These are phyloP conservation scores for Jaltomata sinuosa DNA, from an alignment of 257 asterid genomes.

Conservation along the genomic window DNA sequence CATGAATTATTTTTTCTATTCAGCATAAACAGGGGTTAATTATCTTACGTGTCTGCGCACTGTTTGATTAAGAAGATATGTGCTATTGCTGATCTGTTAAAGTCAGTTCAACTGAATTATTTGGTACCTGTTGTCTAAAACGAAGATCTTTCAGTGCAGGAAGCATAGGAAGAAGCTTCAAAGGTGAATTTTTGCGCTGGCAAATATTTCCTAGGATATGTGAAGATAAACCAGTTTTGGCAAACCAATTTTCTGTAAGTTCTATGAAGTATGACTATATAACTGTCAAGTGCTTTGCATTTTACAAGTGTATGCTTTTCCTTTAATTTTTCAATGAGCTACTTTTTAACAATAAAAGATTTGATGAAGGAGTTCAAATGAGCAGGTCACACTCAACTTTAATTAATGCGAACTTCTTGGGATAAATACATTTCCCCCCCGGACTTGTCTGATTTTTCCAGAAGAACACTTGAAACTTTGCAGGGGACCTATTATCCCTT, in stretches of 20 bases:
- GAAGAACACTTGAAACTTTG: not conserved
- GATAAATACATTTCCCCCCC: not conserved
- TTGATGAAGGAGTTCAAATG: not conserved
- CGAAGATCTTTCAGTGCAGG: constrained; percentile 62
- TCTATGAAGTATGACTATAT: not conserved
- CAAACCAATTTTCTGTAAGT: constrained; percentile 96
- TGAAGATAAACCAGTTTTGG: constrained; percentile 81
- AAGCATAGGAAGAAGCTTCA: constrained; percentile 94
- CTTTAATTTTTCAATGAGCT: not conserved
- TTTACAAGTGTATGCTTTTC: not conserved
- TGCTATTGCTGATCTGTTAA: not conserved
- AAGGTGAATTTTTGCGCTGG: constrained; percentile 91
- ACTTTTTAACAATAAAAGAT: not conserved
- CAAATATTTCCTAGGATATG: constrained; percentile 86
- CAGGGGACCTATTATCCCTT: not conserved
- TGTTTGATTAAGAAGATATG: not conserved
- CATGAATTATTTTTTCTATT: not conserved
- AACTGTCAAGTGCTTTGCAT: not conserved
- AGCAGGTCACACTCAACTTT: not conserved
- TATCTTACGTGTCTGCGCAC: not conserved
- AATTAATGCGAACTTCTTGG: not conserved
- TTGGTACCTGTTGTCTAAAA: constrained; percentile 1
- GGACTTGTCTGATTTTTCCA: not conserved
- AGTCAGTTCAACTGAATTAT: not conserved
- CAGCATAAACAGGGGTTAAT: not conserved